phyloP scores from a whole-genome alignment of 345 rosid genomes.

The Gossypium longicalyx region DNA sequence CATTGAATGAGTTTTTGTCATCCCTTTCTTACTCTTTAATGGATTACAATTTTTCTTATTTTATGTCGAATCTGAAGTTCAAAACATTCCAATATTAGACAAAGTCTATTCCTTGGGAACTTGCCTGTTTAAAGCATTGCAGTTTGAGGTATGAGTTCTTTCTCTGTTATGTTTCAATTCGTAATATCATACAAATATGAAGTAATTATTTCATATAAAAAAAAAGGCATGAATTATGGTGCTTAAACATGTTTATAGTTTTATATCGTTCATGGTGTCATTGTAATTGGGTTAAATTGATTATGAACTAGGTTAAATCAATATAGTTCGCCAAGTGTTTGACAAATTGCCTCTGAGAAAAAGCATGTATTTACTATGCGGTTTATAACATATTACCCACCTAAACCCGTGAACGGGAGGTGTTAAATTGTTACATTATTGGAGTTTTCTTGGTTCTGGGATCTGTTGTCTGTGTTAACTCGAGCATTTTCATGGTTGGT shows the following conservation, averaged over 20 bases:
- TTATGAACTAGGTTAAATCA: neutral
- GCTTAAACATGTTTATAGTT: neutral
- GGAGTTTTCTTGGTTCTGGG: neutral
- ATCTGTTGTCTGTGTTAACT: neutral
- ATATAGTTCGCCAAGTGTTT: neutral
- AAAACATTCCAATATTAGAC: neutral
- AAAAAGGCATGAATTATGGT: neutral
- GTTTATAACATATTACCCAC: neutral
- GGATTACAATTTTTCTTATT: neutral
- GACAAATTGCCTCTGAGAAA: slow-evolving; percentile 9
- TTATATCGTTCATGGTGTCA: neutral
- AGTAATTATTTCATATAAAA: neutral
- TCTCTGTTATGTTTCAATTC: too few species aligned
- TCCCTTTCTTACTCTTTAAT: neutral
- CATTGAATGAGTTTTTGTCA: too few species aligned
- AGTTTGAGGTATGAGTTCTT: neutral
- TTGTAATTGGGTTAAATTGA: neutral
- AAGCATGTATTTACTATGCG: neutral
- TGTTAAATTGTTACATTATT: neutral
- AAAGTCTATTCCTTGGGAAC: neutral
- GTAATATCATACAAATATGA: neutral
- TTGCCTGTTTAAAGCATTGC: neutral
- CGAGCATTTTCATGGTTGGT: neutral
- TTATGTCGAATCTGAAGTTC: neutral
- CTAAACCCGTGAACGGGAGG: neutral